phyloP scores from a whole-genome alignment of 2,329 filamentous ascomycete genomes.

The Keithomyces neogunnii region DNA sequence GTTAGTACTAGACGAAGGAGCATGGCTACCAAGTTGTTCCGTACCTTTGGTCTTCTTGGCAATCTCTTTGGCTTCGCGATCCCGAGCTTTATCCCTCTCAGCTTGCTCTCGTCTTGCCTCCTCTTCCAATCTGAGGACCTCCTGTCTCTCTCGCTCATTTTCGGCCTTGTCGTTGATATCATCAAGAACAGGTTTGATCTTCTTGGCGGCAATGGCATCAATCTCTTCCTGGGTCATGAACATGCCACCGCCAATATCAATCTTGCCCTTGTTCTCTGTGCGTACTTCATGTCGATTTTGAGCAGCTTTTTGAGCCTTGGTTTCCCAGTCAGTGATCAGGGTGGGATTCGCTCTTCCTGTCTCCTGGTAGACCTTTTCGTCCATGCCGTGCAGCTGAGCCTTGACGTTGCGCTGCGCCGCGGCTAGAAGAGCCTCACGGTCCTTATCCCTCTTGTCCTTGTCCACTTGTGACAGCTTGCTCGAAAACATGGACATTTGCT shows the following conservation, averaged over 20 bases:
- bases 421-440: constrained; percentile 67
- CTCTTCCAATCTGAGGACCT: constrained; percentile 55
- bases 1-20: constrained; percentile 8
- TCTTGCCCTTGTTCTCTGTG: constrained; percentile 44
- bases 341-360: constrained; percentile 66
- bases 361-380: constrained; percentile 68
- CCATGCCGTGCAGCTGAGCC: constrained; percentile 68
- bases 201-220: constrained; percentile 66
- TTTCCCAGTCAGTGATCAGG: constrained; percentile 68
- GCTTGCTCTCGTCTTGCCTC: constrained; percentile 46
- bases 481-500: constrained; percentile 73
- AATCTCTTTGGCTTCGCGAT: constrained; percentile 45
- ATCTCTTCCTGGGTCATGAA: constrained; percentile 73
- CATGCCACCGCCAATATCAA: constrained; percentile 71
- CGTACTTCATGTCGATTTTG: constrained; percentile 54
- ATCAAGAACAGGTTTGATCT: constrained; percentile 75
- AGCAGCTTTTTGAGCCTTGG: constrained; percentile 63
- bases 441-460: constrained; percentile 62
- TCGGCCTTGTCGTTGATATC: constrained; percentile 77
- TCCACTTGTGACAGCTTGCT: constrained; percentile 61
- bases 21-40: constrained; percentile 15
- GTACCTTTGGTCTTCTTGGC: constrained; percentile 51
- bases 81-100: constrained; percentile 37
- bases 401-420: constrained; percentile 82
- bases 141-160: constrained; percentile 57